Conservation (phyloP, 2,329 filamentous ascomycete species). For the Cytospora paraplurivora region DNA sequence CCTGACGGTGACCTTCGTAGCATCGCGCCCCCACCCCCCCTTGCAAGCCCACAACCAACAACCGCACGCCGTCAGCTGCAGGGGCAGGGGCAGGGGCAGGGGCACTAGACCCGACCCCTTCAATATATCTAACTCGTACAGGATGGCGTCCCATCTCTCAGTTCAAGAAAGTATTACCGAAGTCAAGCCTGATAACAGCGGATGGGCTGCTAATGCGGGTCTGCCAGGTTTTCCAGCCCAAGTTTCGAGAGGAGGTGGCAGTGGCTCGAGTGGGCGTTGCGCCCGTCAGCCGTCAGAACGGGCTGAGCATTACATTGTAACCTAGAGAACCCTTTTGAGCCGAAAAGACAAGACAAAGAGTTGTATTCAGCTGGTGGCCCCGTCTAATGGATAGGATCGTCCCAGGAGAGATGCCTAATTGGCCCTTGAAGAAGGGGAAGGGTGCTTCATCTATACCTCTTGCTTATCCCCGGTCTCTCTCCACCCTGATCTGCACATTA, state of each 20-base stretch:
- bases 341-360: slow-evolving; percentile 48
- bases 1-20: not conserved
- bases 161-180: not conserved
- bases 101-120: no score
- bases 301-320: not conserved
- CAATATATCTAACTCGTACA: no score
- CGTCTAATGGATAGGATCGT: no score
- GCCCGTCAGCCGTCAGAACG: not conserved
- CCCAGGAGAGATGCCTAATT: no score
- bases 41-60: not conserved
- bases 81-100: not conserved
- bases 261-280: no score
- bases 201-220: not conserved
- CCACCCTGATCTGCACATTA: not conserved
- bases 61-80: not conserved
- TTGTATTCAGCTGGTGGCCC: slow-evolving; percentile 50
- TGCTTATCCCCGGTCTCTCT: not conserved
- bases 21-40: not conserved
- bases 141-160: no score
- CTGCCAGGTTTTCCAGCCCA: not conserved
- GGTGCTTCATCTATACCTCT: no score
- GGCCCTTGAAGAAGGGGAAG: no score
- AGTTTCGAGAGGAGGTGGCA: not conserved
- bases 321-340: not conserved
- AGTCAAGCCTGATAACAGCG: not conserved